Conservation (phyloP, 2,329 filamentous ascomycete species). For the Juglanconis sp. region DNA sequence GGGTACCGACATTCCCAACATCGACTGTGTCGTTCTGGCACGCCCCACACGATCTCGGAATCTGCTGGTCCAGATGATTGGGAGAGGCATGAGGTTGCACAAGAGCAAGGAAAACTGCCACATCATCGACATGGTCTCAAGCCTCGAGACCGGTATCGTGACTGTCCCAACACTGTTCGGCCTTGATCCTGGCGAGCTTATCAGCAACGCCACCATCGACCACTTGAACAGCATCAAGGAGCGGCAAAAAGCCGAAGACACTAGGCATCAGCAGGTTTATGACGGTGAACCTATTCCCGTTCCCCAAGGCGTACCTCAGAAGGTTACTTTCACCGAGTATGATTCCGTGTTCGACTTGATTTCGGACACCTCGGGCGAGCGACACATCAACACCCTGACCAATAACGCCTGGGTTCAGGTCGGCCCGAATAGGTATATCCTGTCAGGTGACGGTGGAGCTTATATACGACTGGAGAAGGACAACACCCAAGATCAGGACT, state of each 20-base stretch:
- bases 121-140: slow-evolving; percentile 93
- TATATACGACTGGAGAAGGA: slow-evolving; percentile 52
- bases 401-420: slow-evolving; percentile 79
- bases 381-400: slow-evolving; percentile 74
- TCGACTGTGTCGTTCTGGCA: slow-evolving; percentile 87
- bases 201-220: slow-evolving; percentile 62
- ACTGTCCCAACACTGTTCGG: slow-evolving; percentile 92
- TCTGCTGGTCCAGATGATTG: slow-evolving; percentile 95
- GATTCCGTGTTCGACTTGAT: slow-evolving; percentile 89
- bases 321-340: slow-evolving; percentile 83
- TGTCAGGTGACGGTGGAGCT: slow-evolving; percentile 63
- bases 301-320: slow-evolving; percentile 26
- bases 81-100: slow-evolving; percentile 82
- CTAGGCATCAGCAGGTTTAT: slow-evolving; percentile 23
- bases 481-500: slow-evolving; percentile 27
- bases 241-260: slow-evolving; percentile 43
- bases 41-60: slow-evolving; percentile 91
- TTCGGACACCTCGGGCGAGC: slow-evolving; percentile 73
- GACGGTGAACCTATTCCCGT: neutral
- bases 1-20: slow-evolving; percentile 95
- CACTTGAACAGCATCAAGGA: slow-evolving; percentile 57
- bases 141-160: slow-evolving; percentile 77
- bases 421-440: slow-evolving; percentile 65
- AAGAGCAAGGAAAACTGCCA: slow-evolving; percentile 84
- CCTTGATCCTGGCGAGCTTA: slow-evolving; percentile 75